phyloP scores from a whole-genome alignment of 352 stramenopile species.

The Phytophthora ohioensis region DNA sequence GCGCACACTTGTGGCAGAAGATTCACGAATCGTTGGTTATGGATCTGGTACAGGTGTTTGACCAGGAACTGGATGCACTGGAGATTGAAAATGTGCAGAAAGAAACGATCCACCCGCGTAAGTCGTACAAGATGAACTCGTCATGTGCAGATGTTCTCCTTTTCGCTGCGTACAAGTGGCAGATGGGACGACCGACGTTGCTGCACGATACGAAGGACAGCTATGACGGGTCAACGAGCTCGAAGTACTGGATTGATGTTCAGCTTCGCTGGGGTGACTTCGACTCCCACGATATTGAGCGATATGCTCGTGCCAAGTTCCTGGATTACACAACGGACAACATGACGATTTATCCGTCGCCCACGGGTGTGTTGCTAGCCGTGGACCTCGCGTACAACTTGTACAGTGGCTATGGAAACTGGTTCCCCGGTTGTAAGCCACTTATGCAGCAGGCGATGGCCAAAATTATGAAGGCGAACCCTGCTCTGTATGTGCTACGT shows the following conservation, averaged over 20 bases:
- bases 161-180: conserved; percentile 99
- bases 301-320: conserved; percentile 99
- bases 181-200: conserved; percentile 84
- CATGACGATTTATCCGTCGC: conserved; percentile 99
- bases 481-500: conserved; percentile 98
- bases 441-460: conserved; percentile 99
- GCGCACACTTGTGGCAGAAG: conserved; percentile 99
- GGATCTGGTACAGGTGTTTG: conserved; percentile 98
- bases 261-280: conserved; percentile 99
- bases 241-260: conserved; percentile 99
- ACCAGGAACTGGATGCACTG: conserved; percentile 99
- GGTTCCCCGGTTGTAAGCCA: conserved; percentile 99
- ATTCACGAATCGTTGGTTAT: conserved; percentile 99
- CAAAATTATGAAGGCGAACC: conserved; percentile 99
- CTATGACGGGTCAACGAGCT: conserved; percentile 95
- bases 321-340: conserved; percentile 99
- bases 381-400: conserved; percentile 99
- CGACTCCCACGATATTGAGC: conserved; percentile 99
- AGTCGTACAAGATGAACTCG: conserved; percentile 99
- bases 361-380: conserved; percentile 97
- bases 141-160: conserved; percentile 99
- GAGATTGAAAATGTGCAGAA: conserved; percentile 99
- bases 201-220: conserved; percentile 97
- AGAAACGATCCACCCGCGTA: conserved; percentile 99
- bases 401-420: conserved; percentile 99